Evolutionary conservation across 1,139 yeast genomes (phyloP).

Genomic region (Scheffersomyces segobiensis): DNA sequence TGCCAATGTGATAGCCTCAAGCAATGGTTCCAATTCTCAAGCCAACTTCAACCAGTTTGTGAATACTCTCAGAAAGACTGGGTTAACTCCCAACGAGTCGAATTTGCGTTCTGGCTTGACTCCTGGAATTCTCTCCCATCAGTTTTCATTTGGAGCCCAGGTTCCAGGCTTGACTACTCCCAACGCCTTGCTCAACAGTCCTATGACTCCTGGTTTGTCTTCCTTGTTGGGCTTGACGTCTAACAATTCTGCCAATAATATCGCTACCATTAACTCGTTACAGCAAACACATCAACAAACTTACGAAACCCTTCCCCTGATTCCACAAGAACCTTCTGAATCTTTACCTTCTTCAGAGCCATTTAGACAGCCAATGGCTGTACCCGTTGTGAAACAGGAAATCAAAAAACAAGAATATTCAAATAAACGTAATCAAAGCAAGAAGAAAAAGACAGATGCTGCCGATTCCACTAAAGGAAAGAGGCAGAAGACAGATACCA

Average conservation of each 20-base stretch:
- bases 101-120: slow-evolving; percentile 66
- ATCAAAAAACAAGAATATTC: neutral
- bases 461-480: slow-evolving; percentile 9
- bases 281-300: slow-evolving; percentile 2
- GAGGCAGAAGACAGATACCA: slow-evolving; percentile 1
- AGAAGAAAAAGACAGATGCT: slow-evolving; percentile 12
- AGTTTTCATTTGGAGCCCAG: slow-evolving; percentile 20
- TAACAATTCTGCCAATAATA: slow-evolving; percentile 26
- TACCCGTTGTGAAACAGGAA: neutral
- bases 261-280: neutral
- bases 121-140: slow-evolving; percentile 34
- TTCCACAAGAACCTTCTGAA: neutral
- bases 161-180: slow-evolving; percentile 49
- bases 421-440: neutral
- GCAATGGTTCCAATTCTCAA: neutral
- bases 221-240: slow-evolving; percentile 23
- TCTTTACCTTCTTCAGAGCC: neutral
- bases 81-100: slow-evolving; percentile 71
- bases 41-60: slow-evolving; percentile 27
- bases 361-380: neutral
- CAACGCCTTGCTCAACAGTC: slow-evolving; percentile 39
- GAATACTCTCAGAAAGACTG: slow-evolving; percentile 48
- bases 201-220: slow-evolving; percentile 44
- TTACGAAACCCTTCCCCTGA: neutral
- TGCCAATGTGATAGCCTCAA: slow-evolving; percentile 4